Conservation (phyloP, 257 asterid genomes). For the Galeopsis tetrahit region DNA sequence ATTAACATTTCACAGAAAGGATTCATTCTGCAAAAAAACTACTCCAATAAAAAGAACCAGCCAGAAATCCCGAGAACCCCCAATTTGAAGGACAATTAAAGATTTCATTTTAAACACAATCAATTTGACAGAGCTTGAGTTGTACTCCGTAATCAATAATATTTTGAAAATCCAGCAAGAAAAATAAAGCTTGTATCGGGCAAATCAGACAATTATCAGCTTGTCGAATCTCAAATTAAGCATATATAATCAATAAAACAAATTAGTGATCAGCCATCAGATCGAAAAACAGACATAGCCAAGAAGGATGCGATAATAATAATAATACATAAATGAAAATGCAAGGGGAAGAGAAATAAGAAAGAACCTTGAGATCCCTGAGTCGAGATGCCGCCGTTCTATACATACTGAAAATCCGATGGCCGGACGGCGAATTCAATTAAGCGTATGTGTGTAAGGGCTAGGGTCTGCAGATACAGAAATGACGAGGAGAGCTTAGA, state of each 20-base stretch:
- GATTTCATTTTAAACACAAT: background rate
- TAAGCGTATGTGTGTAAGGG: constrained; percentile 17
- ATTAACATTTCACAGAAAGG: background rate
- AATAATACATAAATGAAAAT: background rate
- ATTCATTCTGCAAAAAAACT: background rate
- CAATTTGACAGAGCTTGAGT: too few species aligned
- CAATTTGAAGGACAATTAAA: background rate
- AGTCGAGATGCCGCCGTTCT: constrained; percentile 68
- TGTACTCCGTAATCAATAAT: background rate
- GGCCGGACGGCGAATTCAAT: constrained; percentile 11
- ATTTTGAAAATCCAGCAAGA: background rate
- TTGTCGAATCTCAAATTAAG: constrained; percentile 1
- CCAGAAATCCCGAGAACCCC: background rate
- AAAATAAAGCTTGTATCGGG: background rate
- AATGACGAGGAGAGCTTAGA: background rate
- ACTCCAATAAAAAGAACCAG: background rate
- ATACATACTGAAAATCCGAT: constrained; percentile 50
- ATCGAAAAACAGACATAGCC: constrained; percentile 26
- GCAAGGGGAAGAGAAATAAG: background rate
- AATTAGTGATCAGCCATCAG: too few species aligned
- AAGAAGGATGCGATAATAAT: background rate
- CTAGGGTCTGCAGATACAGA: constrained; percentile 22
- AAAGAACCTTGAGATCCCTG: constrained; percentile 65
- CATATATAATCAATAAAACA: background rate
- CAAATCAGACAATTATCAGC: background rate